Percentiles rank a stretch among this genome's conserved stretches.
Evolutionary conservation across 2,329 filamentous ascomycete species (phyloP).

Genomic region (Calonectria crousiana): DNA sequence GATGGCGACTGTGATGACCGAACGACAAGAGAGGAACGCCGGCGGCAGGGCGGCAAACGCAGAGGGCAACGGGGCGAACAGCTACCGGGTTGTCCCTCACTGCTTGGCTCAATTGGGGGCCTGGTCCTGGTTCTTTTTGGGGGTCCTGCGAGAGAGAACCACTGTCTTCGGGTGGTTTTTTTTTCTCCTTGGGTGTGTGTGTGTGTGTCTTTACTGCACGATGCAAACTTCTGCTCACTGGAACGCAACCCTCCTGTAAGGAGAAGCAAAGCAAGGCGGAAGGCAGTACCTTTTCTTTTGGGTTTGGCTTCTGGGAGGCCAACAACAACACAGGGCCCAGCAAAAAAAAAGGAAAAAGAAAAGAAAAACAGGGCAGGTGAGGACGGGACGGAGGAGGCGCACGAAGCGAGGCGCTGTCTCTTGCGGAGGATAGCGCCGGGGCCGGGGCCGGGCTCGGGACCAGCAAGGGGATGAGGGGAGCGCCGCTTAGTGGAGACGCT

Average conservation of each 20-base stretch:
- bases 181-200: background rate
- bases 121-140: conserved; percentile 25
- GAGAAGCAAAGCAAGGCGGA: conserved; percentile 21
- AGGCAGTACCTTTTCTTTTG: conserved; percentile 32
- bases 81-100: conserved; percentile 23
- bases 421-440: conserved; percentile 35
- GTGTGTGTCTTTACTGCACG: conserved; percentile 8
- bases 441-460: conserved; percentile 42
- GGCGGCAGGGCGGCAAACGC: conserved; percentile 29
- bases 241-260: conserved; percentile 21
- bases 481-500: conserved; percentile 22
- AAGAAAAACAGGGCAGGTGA: background rate
- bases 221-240: conserved; percentile 13
- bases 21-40: conserved; percentile 2
- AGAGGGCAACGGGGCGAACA: background rate
- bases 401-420: conserved; percentile 17
- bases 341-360: conserved; percentile 18
- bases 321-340: conserved; percentile 13
- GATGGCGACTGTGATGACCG: conserved; percentile 18
- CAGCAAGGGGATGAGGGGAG: conserved; percentile 29
- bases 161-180: background rate
- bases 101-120: conserved; percentile 21
- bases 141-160: conserved; percentile 2
- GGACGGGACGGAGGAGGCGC: conserved; percentile 9
- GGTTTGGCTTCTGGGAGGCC: conserved; percentile 15